These are phyloP conservation scores for Beta macrorhiza DNA, from an alignment of 179 eudicot species.

Conservation along the genomic window DNA sequence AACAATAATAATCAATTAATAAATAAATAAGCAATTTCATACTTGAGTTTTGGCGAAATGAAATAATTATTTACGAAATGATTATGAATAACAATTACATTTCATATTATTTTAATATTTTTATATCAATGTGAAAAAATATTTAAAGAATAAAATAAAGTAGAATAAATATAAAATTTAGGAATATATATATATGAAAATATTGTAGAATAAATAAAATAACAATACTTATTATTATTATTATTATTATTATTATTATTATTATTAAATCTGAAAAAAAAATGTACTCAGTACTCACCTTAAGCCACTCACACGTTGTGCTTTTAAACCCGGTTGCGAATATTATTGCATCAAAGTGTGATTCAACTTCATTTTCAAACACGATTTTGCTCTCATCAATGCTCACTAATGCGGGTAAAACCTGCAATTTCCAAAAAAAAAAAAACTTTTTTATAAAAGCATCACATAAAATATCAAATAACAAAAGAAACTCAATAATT, in stretches of 20 bases:
- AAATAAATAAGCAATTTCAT: neutral
- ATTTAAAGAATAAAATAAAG: too few relatives aligned
- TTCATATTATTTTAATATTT: too few relatives aligned
- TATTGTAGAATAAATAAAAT: too few relatives aligned
- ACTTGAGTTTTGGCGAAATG: too few relatives aligned
- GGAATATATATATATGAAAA: too few relatives aligned
- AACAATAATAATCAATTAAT: neutral
- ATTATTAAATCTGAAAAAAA: neutral
- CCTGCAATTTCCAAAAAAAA: constrained; percentile 22
- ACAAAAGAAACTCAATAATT: neutral
- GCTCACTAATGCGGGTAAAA: constrained; percentile 27
- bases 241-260: too few relatives aligned
- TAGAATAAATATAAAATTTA: too few relatives aligned
- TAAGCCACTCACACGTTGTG: constrained; percentile 37
- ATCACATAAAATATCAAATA: too few relatives aligned
- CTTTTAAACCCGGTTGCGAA: constrained; percentile 44
- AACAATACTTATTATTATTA: too few relatives aligned
- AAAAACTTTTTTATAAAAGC: neutral
- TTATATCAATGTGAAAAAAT: too few relatives aligned
- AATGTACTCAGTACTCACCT: constrained; percentile 23
- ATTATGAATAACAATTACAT: too few relatives aligned
- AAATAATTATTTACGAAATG: too few relatives aligned
- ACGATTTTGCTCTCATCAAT: constrained; percentile 24
- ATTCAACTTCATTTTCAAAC: constrained; percentile 28
- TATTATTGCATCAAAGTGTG: constrained; percentile 38